phyloP scores from a whole-genome alignment of 2,329 filamentous ascomycete genomes.

The Neopestalotiopsis rosae region DNA sequence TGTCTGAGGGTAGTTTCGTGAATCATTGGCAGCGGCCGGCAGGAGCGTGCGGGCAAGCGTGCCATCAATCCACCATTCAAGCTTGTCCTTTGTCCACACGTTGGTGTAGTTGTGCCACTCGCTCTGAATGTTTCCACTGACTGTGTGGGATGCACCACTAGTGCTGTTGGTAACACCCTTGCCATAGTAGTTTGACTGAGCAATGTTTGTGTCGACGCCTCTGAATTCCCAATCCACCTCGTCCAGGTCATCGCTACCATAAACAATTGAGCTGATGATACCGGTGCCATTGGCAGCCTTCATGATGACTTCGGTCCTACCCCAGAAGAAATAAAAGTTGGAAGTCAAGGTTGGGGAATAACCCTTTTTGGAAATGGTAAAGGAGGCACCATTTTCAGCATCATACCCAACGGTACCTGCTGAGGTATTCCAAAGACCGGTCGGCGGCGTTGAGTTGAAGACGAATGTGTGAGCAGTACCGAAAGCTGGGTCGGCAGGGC shows the following conservation, averaged over 20 bases:
- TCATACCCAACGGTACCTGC: constrained; percentile 69
- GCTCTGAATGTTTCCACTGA: constrained; percentile 58
- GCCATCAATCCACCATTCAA: constrained; percentile 76
- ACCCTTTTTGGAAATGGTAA: constrained; percentile 72
- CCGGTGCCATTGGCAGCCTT: constrained; percentile 77
- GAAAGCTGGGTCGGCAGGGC: constrained; percentile 74
- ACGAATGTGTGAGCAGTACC: constrained; percentile 65
- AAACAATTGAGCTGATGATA: constrained; percentile 82
- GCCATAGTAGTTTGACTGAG: constrained; percentile 79
- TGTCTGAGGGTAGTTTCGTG: constrained; percentile 74
- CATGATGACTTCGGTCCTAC: constrained; percentile 77
- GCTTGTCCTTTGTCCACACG: constrained; percentile 70
- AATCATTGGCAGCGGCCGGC: constrained; percentile 65
- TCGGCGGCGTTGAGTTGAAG: constrained; percentile 67
- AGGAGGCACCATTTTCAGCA: constrained; percentile 67
- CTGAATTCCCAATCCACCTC: constrained; percentile 90
- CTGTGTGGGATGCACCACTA: constrained; percentile 65
- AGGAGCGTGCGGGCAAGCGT: constrained; percentile 67
- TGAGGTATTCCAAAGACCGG: constrained; percentile 71
- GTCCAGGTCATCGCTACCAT: constrained; percentile 83
- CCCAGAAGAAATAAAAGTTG: constrained; percentile 87
- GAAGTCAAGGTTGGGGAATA: constrained; percentile 81
- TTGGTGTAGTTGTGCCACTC: constrained; percentile 79
- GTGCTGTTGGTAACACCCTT: constrained; percentile 71
- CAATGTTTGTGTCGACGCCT: constrained; percentile 67